These are phyloP conservation scores for Umbelopsis sp. DNA, from an alignment of 192 early-diverging fungal species.

Conservation along the genomic window DNA sequence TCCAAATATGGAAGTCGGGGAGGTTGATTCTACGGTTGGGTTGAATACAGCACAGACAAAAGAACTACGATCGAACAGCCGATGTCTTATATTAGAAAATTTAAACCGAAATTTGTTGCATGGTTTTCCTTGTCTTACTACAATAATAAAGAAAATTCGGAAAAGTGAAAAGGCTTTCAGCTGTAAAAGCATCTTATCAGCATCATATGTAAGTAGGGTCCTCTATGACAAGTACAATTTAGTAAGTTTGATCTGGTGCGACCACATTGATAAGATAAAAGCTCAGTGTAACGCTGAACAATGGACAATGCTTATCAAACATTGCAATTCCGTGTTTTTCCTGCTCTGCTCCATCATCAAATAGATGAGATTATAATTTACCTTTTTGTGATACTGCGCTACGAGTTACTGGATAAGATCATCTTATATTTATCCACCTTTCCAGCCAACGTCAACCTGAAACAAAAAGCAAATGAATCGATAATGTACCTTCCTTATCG, in stretches of 20 bases:
- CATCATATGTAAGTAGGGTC: no score
- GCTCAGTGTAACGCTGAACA: constrained; percentile 12
- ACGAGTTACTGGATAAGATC: neutral
- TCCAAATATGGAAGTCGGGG: constrained; percentile 5
- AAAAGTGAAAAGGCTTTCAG: no score
- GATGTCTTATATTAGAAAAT: no score
- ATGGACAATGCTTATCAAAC: constrained; percentile 19
- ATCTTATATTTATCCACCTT: neutral
- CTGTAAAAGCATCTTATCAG: no score
- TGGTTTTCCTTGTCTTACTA: no score
- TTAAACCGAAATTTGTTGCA: no score
- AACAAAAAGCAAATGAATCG: neutral
- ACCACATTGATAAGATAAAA: constrained; percentile 16
- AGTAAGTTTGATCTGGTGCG: constrained; percentile 7
- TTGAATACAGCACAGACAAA: neutral
- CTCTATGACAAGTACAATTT: no score
- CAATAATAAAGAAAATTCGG: no score
- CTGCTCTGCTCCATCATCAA: neutral
- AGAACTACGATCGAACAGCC: no score
- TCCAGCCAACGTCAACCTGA: no score
- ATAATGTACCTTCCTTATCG: neutral
- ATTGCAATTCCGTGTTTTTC: constrained; percentile 9
- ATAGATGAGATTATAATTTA: no score
- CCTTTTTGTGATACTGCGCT: no score
- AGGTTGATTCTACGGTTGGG: neutral